These are phyloP conservation scores for Diaporthe eres DNA, from an alignment of 2,329 filamentous ascomycete genomes.

Conservation along the genomic window DNA sequence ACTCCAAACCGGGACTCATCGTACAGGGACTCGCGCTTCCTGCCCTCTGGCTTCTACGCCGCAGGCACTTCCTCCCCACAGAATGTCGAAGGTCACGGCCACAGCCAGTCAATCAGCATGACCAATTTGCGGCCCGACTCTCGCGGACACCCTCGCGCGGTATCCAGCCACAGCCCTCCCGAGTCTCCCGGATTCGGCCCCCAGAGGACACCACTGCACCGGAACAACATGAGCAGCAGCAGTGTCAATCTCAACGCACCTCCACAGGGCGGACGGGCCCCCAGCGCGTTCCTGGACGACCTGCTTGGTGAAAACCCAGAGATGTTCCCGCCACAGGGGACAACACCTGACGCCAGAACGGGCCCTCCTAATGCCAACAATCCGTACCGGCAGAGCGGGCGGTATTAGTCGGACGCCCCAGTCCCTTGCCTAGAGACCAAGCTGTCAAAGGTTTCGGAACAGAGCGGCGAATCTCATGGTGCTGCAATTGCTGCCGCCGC, in stretches of 20 bases:
- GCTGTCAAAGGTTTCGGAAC: constrained; percentile 40
- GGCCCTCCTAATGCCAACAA: constrained; percentile 46
- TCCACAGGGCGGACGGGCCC: constrained; percentile 76
- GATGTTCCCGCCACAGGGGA: constrained; percentile 59
- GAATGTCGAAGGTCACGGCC: constrained; percentile 61
- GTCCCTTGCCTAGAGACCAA: constrained; percentile 36
- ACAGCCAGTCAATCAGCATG: constrained; percentile 70
- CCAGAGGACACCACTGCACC: constrained; percentile 52
- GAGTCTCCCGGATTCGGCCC: constrained; percentile 73
- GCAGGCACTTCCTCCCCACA: constrained; percentile 73
- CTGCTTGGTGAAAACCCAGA: constrained; percentile 82
- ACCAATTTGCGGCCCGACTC: constrained; percentile 74
- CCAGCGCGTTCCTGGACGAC: constrained; percentile 92
- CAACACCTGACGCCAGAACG: constrained; percentile 45
- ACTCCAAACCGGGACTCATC: constrained; percentile 45
- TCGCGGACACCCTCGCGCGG: constrained; percentile 62
- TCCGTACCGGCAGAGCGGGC: constrained; percentile 41
- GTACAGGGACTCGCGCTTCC: constrained; percentile 82
- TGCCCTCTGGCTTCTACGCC: constrained; percentile 93
- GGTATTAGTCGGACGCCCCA: constrained; percentile 42
- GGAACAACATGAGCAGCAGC: constrained; percentile 70
- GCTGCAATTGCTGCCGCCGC: neutral
- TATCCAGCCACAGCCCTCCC: constrained; percentile 69
- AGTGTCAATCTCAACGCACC: constrained; percentile 76
- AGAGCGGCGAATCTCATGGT: constrained; percentile 36